A percentile compares a stretch with the other conserved stretches of the same genome.
Evolutionary conservation across 1,284 basidiomycete genomes (phyloP).

Genomic region (Ganoderma leucocontextum): DNA sequence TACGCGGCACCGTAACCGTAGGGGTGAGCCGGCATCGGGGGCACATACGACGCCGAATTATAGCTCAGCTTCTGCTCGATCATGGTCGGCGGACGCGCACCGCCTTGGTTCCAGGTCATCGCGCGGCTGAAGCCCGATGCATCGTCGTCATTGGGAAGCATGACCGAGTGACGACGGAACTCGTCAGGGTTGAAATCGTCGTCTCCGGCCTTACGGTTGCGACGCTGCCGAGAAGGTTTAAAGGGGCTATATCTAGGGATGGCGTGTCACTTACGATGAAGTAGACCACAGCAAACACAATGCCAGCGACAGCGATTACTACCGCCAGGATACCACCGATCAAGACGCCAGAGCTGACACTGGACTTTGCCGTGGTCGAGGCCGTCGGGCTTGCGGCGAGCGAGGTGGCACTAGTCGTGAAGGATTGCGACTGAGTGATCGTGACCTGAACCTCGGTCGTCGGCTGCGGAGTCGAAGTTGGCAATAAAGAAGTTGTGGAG

Average conservation of each 20-base stretch:
- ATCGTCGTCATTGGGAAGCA: conserved; percentile 55
- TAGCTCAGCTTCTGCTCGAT: conserved; percentile 44
- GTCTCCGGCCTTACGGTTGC: conserved; percentile 46
- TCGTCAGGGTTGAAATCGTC: conserved; percentile 58
- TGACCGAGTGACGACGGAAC: conserved; percentile 68
- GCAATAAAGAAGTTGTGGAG: conserved; percentile 5
- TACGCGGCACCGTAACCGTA: conserved; percentile 37
- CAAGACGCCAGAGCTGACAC: conserved; percentile 43
- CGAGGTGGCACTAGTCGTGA: conserved; percentile 4
- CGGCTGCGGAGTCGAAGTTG: background rate
- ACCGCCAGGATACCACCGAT: conserved; percentile 62
- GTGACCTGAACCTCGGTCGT: conserved; percentile 21
- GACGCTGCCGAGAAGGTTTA: conserved; percentile 47
- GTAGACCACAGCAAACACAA: conserved; percentile 59
- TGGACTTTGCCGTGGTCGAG: conserved; percentile 9
- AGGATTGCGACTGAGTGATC: conserved; percentile 8
- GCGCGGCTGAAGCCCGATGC: conserved; percentile 26
- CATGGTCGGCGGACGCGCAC: conserved; percentile 41
- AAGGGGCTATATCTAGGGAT: background rate
- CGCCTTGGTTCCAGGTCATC: conserved; percentile 29
- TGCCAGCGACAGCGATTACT: conserved; percentile 54
- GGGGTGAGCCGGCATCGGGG: conserved; percentile 24
- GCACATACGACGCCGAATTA: conserved; percentile 23
- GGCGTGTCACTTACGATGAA: conserved; percentile 55
- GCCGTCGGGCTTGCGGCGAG: conserved; percentile 12